Conservation (phyloP, 345 rosid genomes). For the Eucalyptus shirleyi region DNA sequence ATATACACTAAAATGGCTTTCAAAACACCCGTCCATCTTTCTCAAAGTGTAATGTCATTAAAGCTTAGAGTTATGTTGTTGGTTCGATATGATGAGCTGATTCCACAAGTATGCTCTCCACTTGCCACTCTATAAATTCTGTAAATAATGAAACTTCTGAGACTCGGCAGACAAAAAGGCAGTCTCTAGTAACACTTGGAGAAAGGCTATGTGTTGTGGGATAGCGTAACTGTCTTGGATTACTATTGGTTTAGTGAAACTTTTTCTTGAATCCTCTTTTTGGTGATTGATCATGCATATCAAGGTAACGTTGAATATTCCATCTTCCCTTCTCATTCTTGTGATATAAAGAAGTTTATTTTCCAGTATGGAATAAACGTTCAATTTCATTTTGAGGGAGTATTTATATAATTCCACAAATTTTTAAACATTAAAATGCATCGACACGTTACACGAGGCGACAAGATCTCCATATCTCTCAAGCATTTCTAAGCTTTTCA, state of each 20-base stretch:
- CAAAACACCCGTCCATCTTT: not conserved
- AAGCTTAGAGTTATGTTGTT: not conserved
- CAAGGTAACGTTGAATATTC: not conserved
- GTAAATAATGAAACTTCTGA: not conserved
- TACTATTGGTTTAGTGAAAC: not conserved
- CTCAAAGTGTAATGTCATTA: not conserved
- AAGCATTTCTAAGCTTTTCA: not conserved
- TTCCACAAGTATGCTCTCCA: not conserved
- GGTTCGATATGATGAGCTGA: not conserved
- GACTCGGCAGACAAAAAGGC: fast-evolving
- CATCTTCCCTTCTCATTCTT: not conserved
- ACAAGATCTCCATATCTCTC: not conserved
- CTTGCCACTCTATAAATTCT: not conserved
- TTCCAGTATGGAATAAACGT: not conserved
- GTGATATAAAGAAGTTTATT: not conserved
- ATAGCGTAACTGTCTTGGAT: not conserved
- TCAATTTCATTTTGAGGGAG: not conserved
- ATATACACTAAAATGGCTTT: not conserved
- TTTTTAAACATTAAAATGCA: not conserved
- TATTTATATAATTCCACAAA: not conserved
- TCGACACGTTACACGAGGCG: not conserved
- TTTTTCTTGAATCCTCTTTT: not conserved
- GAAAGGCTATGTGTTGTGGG: not conserved
- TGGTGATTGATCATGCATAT: not conserved
- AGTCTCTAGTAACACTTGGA: not conserved